Conservation (phyloP, 1,139 yeast species). For the Blastobotrys persicus region DNA sequence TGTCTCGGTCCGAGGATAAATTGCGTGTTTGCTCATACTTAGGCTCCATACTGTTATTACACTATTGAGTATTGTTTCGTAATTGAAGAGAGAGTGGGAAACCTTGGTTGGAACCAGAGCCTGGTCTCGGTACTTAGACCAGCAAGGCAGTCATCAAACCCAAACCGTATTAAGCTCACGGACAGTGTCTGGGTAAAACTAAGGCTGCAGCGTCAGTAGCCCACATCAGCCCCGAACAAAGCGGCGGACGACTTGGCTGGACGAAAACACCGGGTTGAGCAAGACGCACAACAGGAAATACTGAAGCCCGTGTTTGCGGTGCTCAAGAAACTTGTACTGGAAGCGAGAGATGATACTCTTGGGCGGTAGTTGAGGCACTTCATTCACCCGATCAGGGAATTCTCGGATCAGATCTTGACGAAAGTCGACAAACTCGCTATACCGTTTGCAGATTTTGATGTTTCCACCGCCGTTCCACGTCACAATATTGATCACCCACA, state of each 20-base stretch:
- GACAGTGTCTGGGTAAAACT: too few species aligned
- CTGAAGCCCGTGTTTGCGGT: conserved; percentile 65
- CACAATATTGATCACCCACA: conserved; percentile 40
- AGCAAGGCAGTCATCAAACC: too few species aligned
- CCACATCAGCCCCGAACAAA: too few species aligned
- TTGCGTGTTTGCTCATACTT: too few species aligned
- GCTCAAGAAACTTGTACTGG: conserved; percentile 56
- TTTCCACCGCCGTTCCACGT: conserved; percentile 35
- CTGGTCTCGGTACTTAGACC: too few species aligned
- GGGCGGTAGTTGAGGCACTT: conserved; percentile 66
- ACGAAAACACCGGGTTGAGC: conserved; percentile 59
- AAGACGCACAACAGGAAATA: conserved; percentile 68
- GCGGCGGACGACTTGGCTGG: conserved; percentile 46
- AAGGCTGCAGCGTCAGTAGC: too few species aligned
- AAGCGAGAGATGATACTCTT: conserved; percentile 55
- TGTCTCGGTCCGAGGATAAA: too few species aligned
- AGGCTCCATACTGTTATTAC: too few species aligned
- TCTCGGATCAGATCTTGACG: conserved; percentile 43
- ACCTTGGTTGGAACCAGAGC: too few species aligned
- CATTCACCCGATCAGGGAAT: conserved; percentile 42
- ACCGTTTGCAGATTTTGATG: conserved; percentile 56
- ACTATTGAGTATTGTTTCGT: too few species aligned
- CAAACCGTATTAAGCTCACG: too few species aligned
- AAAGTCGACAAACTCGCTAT: conserved; percentile 59
- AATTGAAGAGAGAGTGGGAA: too few species aligned